These are phyloP conservation scores for Saturnispora dispora DNA, from an alignment of 805 yeast species.

Conservation along the genomic window DNA sequence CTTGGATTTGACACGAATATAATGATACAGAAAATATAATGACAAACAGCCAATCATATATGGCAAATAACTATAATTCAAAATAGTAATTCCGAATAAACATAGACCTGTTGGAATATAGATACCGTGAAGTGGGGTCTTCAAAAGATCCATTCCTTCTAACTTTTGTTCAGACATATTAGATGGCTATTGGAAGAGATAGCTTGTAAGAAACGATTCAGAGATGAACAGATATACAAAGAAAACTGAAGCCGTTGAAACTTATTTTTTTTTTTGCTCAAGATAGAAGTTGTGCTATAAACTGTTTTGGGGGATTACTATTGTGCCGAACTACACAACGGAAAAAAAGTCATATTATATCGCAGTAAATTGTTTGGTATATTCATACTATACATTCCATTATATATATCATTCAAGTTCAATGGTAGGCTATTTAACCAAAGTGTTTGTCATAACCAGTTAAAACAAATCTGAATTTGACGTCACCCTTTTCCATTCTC, in stretches of 20 bases:
- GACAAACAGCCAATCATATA: conserved; percentile 32
- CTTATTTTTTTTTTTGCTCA: neutral
- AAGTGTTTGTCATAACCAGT: no score
- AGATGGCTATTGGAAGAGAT: neutral
- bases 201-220: neutral
- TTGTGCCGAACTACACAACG: no score
- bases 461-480: no score
- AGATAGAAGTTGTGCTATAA: no score
- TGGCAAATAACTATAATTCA: conserved; percentile 43
- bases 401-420: no score
- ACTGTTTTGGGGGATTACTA: no score
- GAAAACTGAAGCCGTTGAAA: neutral
- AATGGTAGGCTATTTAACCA: no score
- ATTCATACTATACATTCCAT: no score
- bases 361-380: no score
- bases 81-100: conserved; percentile 48
- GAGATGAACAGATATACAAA: neutral
- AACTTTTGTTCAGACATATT: conserved; percentile 7
- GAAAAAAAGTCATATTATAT: no score
- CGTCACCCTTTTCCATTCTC: no score
- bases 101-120: conserved; percentile 60
- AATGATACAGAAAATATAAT: conserved; percentile 29
- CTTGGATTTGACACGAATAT: conserved; percentile 29
- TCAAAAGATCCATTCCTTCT: conserved; percentile 38
- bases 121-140: conserved; percentile 68